Evolutionary conservation across 2,329 filamentous ascomycete genomes (phyloP).

Genomic region (Parastagonospora nodorum): DNA sequence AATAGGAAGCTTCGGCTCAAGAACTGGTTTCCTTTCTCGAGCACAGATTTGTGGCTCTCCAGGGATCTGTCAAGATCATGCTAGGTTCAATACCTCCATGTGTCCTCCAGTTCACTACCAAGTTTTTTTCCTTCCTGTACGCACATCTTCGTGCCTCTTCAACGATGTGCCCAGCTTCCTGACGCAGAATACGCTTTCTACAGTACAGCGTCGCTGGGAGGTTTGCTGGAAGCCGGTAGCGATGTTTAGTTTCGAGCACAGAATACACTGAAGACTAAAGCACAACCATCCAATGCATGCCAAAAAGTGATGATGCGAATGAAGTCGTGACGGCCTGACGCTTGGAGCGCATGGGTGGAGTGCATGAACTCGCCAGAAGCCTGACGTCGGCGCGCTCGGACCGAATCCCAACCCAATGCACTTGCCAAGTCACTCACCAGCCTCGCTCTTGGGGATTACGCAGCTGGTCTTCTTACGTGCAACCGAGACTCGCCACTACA

Average conservation of each 20-base stretch:
- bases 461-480: background rate
- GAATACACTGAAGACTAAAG: background rate
- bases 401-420: slow-evolving; percentile 3
- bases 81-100: no score
- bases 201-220: no score
- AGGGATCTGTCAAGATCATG: no score
- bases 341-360: background rate
- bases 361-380: background rate
- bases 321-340: background rate
- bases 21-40: no score
- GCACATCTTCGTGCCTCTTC: no score
- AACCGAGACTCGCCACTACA: slow-evolving; percentile 5
- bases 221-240: no score
- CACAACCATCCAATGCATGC: background rate
- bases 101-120: no score
- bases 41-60: no score
- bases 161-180: no score
- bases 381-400: slow-evolving; percentile 6
- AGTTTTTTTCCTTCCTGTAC: no score
- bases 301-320: background rate
- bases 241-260: background rate
- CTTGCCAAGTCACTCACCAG: slow-evolving; percentile 7
- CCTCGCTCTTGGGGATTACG: slow-evolving; percentile 11
- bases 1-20: no score
- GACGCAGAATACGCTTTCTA: no score